Percentiles rank a stretch among this genome's conserved stretches.
Conservation (phyloP, 2,329 filamentous ascomycete species). For the Xylariaceae sp. region DNA sequence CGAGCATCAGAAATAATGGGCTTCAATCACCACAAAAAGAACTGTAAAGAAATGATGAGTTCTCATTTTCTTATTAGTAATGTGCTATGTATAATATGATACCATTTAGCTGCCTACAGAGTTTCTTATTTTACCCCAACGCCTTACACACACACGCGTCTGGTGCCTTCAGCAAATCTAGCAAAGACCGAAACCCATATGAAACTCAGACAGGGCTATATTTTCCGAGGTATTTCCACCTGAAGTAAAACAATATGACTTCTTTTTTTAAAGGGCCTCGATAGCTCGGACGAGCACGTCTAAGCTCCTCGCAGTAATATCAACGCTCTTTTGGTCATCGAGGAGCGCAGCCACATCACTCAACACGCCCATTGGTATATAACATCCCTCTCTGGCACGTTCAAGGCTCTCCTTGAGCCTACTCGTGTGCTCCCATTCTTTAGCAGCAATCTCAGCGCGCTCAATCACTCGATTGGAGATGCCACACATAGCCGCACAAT, state of each 20-base stretch:
- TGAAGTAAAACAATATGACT: not conserved
- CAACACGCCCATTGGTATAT: constrained; percentile 83
- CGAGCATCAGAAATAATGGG: too few relatives aligned
- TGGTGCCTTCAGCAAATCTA: constrained; percentile 6
- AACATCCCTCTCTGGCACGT: constrained; percentile 77
- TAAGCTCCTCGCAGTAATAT: constrained; percentile 58
- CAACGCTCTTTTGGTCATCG: constrained; percentile 57
- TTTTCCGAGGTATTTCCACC: not conserved
- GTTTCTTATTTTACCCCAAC: constrained; percentile 10
- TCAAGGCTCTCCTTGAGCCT: constrained; percentile 88
- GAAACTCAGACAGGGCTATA: not conserved
- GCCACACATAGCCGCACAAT: constrained; percentile 97
- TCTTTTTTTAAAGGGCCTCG: constrained; percentile 55
- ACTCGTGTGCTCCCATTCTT: constrained; percentile 94
- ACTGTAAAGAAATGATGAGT: not conserved
- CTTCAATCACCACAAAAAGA: too few relatives aligned
- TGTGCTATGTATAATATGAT: not conserved
- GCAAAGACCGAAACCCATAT: not conserved
- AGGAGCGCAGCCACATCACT: constrained; percentile 86
- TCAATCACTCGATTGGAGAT: constrained; percentile 85
- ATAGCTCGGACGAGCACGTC: constrained; percentile 68
- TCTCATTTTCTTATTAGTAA: constrained; percentile 13
- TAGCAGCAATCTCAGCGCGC: constrained; percentile 84
- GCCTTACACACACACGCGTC: constrained; percentile 14
- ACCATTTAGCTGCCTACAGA: not conserved